A percentile compares a stretch with the other conserved stretches of the same genome.
Conservation (phyloP, 148 eudicot genomes). For the Pouteria glomerata region DNA sequence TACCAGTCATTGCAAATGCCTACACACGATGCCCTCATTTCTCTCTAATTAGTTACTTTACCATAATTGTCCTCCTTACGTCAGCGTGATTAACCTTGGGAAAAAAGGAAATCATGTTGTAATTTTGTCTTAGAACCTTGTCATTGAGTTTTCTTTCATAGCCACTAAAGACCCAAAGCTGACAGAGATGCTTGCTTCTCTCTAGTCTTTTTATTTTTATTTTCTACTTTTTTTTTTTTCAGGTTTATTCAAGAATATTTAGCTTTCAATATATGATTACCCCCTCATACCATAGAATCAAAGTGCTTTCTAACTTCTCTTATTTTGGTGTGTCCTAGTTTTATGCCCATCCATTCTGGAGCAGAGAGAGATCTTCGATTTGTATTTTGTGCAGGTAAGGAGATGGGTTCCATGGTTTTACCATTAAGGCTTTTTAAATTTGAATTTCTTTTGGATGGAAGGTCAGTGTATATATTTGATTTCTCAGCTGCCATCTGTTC, state of each 20-base stretch:
- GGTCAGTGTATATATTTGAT: slow-evolving; percentile 1
- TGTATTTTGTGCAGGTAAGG: slow-evolving; percentile 86
- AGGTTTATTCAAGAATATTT: too few species aligned
- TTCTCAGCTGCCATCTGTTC: slow-evolving; percentile 73
- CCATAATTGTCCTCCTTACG: neutral
- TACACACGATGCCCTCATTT: neutral
- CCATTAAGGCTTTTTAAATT: neutral
- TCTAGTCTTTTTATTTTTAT: too few species aligned
- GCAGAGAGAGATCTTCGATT: slow-evolving; percentile 94
- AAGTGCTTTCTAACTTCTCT: neutral
- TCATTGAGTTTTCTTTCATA: too few species aligned
- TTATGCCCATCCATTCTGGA: slow-evolving; percentile 81
- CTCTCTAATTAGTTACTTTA: neutral
- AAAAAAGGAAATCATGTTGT: too few species aligned
- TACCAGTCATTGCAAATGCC: neutral
- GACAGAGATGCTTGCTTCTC: too few species aligned
- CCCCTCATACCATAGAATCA: neutral
- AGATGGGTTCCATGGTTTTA: neutral
- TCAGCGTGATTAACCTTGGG: too few species aligned
- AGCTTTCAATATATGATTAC: neutral
- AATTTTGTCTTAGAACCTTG: too few species aligned
- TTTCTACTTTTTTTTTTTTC: too few species aligned
- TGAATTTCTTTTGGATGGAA: slow-evolving; percentile 7
- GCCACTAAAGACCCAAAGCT: too few species aligned
- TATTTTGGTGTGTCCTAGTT: slow-evolving; percentile 36